These are phyloP conservation scores for Isatis lusitanica DNA, from an alignment of 441 rosid species.

Conservation along the genomic window DNA sequence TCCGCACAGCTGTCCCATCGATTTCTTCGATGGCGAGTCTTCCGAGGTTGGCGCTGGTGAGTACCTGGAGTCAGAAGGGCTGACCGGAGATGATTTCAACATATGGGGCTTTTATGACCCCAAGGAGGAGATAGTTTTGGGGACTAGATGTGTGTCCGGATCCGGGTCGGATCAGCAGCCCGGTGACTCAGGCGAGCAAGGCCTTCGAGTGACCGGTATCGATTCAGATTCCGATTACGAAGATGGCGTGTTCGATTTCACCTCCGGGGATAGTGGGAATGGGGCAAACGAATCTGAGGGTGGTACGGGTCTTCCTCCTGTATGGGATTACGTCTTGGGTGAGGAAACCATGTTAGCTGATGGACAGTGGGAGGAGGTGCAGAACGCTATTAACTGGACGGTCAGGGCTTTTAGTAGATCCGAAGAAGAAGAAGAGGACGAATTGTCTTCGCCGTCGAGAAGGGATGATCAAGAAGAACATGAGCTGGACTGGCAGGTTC, in stretches of 20 bases:
- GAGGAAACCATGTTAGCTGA: slow-evolving; percentile 21
- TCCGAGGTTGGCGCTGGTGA: slow-evolving; percentile 26
- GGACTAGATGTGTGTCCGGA: slow-evolving; percentile 7
- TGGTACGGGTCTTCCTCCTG: slow-evolving; percentile 35
- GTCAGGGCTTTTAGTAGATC: slow-evolving; percentile 20
- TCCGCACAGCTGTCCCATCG: slow-evolving; percentile 9
- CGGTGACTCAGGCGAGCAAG: slow-evolving; percentile 19
- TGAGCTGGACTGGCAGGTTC: slow-evolving; percentile 40
- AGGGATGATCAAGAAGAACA: slow-evolving; percentile 28
- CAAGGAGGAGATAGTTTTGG: slow-evolving; percentile 31
- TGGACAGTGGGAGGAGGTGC: slow-evolving; percentile 41
- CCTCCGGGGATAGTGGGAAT: slow-evolving; percentile 7
- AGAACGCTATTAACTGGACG: slow-evolving; percentile 31
- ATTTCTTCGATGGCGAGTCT: slow-evolving; percentile 32
- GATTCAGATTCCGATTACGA: slow-evolving; percentile 43
- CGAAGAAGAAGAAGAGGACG: slow-evolving; percentile 18
- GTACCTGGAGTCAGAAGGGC: slow-evolving; percentile 22
- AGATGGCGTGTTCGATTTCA: slow-evolving; percentile 31
- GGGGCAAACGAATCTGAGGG: slow-evolving; percentile 9
- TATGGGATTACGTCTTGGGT: slow-evolving; percentile 35
- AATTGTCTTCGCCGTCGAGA: slow-evolving; percentile 29
- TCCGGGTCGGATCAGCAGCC: slow-evolving; percentile 27
- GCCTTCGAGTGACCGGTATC: slow-evolving; percentile 39
- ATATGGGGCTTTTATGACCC: slow-evolving; percentile 35
- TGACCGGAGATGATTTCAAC: slow-evolving; percentile 26